Percentiles rank a stretch among this genome's conserved stretches.
Evolutionary conservation across 345 rosid genomes (phyloP).

Genomic region (Euclidium syriacum): DNA sequence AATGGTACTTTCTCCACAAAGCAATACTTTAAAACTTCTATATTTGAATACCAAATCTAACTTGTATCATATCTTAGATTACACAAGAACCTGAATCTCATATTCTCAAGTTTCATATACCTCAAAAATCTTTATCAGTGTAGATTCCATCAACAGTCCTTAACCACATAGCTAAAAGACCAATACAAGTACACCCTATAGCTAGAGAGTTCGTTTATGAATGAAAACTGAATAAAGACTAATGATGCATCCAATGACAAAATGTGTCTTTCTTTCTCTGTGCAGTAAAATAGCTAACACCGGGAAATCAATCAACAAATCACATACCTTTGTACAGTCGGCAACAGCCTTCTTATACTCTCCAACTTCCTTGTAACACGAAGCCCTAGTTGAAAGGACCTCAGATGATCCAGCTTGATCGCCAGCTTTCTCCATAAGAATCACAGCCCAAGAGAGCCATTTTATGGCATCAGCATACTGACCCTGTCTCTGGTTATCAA

Average conservation of each 20-base stretch:
- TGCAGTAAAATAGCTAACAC: neutral
- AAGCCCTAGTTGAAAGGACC: slow-evolving; percentile 82
- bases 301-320: neutral
- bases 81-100: neutral
- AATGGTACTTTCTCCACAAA: neutral
- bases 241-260: neutral
- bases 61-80: neutral
- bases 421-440: slow-evolving; percentile 72
- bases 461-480: slow-evolving; percentile 97
- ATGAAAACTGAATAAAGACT: neutral
- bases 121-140: neutral
- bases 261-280: neutral
- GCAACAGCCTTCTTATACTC: slow-evolving; percentile 98
- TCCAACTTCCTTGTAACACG: slow-evolving; percentile 98
- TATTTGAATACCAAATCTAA: neutral
- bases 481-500: slow-evolving; percentile 83
- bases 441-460: slow-evolving; percentile 97
- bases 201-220: neutral
- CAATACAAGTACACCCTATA: neutral
- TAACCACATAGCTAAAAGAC: neutral
- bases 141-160: neutral
- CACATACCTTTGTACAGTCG: slow-evolving; percentile 81
- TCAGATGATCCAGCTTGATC: slow-evolving; percentile 49
- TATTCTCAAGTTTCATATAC: neutral
- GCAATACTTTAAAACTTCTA: neutral